phyloP scores from a whole-genome alignment of 768 basidiomycete genomes.

The Pisolithus microcarpus region DNA sequence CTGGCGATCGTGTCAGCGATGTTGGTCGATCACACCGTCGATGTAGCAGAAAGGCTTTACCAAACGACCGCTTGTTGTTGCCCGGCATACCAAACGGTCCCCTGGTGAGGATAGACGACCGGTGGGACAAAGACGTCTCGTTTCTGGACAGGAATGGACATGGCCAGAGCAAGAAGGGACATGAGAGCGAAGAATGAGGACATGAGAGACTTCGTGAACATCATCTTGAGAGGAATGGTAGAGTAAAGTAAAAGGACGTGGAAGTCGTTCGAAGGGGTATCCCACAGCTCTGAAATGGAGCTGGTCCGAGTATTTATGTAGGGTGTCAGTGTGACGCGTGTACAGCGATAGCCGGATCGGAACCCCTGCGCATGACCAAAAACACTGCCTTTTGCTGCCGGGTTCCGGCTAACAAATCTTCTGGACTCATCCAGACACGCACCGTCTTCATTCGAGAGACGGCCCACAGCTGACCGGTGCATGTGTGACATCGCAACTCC shows the following conservation, averaged over 20 bases:
- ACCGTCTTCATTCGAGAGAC: too few relatives aligned
- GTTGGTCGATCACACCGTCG: neutral
- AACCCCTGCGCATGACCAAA: too few relatives aligned
- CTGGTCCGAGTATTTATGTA: too few relatives aligned
- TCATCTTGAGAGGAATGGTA: conserved; percentile 1
- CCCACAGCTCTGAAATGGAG: too few relatives aligned
- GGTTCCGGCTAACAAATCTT: too few relatives aligned
- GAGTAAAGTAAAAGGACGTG: neutral
- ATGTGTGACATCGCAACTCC: too few relatives aligned
- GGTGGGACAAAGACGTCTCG: conserved; percentile 24
- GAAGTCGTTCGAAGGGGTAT: too few relatives aligned
- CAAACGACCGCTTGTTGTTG: conserved; percentile 21
- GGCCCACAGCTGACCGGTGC: too few relatives aligned
- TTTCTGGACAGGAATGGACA: conserved; percentile 2
- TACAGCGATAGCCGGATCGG: too few relatives aligned
- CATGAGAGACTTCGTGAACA: conserved; percentile 9
- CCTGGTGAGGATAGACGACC: conserved; percentile 15
- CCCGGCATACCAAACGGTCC: conserved; percentile 20
- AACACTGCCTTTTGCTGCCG: too few relatives aligned
- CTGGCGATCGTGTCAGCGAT: conserved; percentile 13
- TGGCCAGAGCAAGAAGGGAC: conserved; percentile 8
- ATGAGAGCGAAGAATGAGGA: conserved; percentile 10
- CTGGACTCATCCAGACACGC: too few relatives aligned
- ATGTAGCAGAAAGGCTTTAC: conserved; percentile 12
- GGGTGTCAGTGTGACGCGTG: too few relatives aligned